Base-by-base conservation (phyloP, 192 early-diverging fungal species). In the Glomus cerebriforme region DNA sequence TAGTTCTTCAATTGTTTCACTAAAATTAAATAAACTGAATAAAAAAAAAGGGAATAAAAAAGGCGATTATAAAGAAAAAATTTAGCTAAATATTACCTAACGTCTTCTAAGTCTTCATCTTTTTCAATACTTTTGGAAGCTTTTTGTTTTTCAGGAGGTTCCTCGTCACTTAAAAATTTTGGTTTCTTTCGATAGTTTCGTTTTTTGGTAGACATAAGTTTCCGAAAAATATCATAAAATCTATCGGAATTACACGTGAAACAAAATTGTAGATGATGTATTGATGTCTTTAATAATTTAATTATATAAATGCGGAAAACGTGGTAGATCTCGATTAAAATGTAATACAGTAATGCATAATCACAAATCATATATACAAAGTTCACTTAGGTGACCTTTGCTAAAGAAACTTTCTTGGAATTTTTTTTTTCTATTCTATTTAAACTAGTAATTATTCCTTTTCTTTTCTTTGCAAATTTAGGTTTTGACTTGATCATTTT, bases 1-100 rank as follows among this genome's bases (percentile, higher is more conserved):
- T 17, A 90, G 47, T 59, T 90, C 89, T 72, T 90, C 89, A 26
- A 90, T 79, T 35, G 84, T 83, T 34, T 68, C 79, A 73, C 86
- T 87, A 64, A 22, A 7, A 17, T 43, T 39, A 9, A 39, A 12
- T 13, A 43, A 43, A 12, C 39, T 12, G 19, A 22, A 54, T 54
- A 22, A 22, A 7, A 3, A 22, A 54, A 22, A 19, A 2, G 37
- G 8, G 8, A n/a, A 12, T 10, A 9, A 29, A 37, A 49, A 47
- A 19, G 24, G n/a, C 2, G n/a, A 26, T 54, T 10, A 8, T 2
- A 49, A 72, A 54, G 62, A 34, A 29, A 35, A 58, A 59, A 49
- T 0, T 60, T 12, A 29, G 37, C 3, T 10, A 22, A 26, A 17
- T 24, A 9, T 37, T 45, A 64, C 59, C 74, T 76, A 37, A 43